Percentiles rank a stretch among this genome's conserved stretches.
phyloP scores from a whole-genome alignment of 129 eudicot genomes.

The Dittrichia graveolens region DNA sequence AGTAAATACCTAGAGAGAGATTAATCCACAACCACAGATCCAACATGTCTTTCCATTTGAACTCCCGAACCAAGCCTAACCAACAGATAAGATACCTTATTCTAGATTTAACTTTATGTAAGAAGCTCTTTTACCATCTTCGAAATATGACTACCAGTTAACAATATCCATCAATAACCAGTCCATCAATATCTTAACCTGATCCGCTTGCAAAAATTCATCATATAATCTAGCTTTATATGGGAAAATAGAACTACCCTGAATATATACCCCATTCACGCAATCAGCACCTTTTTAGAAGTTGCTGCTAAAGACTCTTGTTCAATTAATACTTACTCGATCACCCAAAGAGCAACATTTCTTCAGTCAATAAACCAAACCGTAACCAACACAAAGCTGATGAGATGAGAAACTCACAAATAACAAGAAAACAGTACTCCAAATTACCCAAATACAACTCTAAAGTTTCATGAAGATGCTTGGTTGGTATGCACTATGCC shows the following conservation, averaged over 20 bases:
- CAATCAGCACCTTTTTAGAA: background rate
- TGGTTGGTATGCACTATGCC: background rate
- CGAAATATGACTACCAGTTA: slow-evolving; percentile 3
- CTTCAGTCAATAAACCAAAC: background rate
- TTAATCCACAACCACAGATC: too few relatives aligned
- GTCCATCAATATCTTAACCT: slow-evolving; percentile 14
- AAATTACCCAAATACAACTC: background rate
- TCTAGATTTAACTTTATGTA: background rate
- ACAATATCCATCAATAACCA: background rate
- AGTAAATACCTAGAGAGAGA: too few relatives aligned
- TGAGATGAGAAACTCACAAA: background rate
- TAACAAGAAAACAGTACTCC: background rate
- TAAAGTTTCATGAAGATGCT: background rate
- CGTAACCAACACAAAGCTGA: background rate
- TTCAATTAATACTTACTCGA: background rate
- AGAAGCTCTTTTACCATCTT: background rate
- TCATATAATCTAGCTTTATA: background rate
- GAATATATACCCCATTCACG: background rate
- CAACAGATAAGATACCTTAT: background rate
- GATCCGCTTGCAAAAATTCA: background rate
- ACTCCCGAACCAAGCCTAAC: background rate
- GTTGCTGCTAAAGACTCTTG: background rate
- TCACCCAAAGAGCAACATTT: background rate
- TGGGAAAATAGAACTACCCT: background rate
- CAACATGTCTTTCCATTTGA: too few relatives aligned